Conservation (phyloP, 192 early-diverging fungal genomes). For the Entomortierella parvispora region DNA sequence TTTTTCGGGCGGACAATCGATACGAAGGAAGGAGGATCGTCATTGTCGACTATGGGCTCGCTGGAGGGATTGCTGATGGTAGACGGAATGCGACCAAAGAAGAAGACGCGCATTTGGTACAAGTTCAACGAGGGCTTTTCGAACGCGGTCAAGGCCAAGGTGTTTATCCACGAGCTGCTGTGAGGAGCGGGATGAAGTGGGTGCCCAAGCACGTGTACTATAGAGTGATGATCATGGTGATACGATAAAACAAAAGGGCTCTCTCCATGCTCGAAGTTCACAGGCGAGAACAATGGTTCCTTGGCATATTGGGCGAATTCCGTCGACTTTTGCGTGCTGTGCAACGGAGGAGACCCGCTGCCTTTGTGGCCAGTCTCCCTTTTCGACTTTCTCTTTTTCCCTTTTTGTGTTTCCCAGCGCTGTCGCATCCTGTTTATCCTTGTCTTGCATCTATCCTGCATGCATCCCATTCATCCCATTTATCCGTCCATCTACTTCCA, state of each 20-base stretch:
- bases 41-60: no score
- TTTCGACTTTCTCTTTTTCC: not conserved
- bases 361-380: no score
- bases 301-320: no score
- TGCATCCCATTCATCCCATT: not conserved
- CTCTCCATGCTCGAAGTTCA: no score
- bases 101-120: slow-evolving; percentile 66
- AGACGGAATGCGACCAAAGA: slow-evolving; percentile 9
- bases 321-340: no score
- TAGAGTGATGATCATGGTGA: not conserved
- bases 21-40: slow-evolving; percentile 11
- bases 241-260: no score
- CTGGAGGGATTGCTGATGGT: slow-evolving; percentile 16
- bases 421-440: not conserved
- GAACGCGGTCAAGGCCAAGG: slow-evolving; percentile 79
- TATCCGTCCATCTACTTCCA: not conserved
- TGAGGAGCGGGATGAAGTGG: not conserved
- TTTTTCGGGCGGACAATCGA: slow-evolving; percentile 85
- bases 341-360: no score
- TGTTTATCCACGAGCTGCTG: slow-evolving; percentile 18
- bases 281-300: no score
- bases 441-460: not conserved
- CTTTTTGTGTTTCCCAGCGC: not conserved
- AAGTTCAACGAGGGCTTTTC: slow-evolving; percentile 92
- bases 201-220: not conserved